Base-by-base conservation (phyloP, 805 yeast species). In the Metschnikowia aberdeeniae region DNA sequence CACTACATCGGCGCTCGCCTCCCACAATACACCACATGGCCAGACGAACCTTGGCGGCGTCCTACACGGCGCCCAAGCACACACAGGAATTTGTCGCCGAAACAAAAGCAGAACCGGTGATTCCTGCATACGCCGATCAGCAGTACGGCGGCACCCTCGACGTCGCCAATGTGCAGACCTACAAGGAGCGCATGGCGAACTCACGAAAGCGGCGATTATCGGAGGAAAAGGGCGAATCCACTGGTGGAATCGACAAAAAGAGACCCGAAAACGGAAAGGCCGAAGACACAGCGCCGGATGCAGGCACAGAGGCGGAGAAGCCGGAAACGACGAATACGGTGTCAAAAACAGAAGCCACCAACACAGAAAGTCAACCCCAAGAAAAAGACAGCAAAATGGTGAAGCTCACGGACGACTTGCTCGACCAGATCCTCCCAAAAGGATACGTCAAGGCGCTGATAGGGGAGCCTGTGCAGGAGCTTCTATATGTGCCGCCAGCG, bases 401-500 rank as follows among this genome's bases (percentile, higher is more conserved):
- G 9, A 20, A 37, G n/a, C 22, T 37, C 10, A 37, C 80, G 0
- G 75, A 73, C 45, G 75, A 64, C 19, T 64, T 72, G 11, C 64
- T 82, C 5, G 75, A 77, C 42, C 58, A 64, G 32, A 56, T 82
- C 7, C 61, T 82, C 29, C 87, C 86, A 0, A 50, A 63, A 11
- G 84, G 83, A 0, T 83, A 75, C 51, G 60, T 68, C 14, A 57
- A 73, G 11, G 68, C 61, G 3, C 72, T 71, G 3, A 56, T 56
- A 13, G 30, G 26, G 20, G 40, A n/a, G 10, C 19, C 30, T 10
- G 24, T 29, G 17, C 46, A 37, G 3, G 58, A 75, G 0, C 84
- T 77, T 50, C 29, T 39, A 6, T 62, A 68, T 51, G 73, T 82
- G 28, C 87, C 87, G 0, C 81, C 79, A 19, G 75, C 63, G 13